phyloP scores from a whole-genome alignment of 2,329 filamentous ascomycete genomes.

The Fusarium lateritium region DNA sequence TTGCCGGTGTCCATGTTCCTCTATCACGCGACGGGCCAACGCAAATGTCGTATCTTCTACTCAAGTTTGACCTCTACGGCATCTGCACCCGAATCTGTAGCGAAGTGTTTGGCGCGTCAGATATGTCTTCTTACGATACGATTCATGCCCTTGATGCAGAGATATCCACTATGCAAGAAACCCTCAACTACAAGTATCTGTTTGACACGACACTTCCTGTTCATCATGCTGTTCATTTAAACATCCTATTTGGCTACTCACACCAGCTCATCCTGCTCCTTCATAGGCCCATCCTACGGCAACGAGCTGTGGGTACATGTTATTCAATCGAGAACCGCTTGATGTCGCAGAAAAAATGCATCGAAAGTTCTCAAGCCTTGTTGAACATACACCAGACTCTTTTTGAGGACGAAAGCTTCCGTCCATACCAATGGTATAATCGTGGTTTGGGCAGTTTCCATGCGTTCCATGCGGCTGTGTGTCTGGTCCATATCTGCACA shows the following conservation, averaged over 20 bases:
- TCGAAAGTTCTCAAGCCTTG: slow-evolving; percentile 1
- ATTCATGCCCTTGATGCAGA: slow-evolving; percentile 5
- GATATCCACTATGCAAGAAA: slow-evolving; percentile 3
- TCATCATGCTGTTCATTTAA: slow-evolving; percentile 26
- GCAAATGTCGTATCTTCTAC: slow-evolving; percentile 6
- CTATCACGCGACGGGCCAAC: background rate
- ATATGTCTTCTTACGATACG: background rate
- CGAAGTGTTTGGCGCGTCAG: background rate
- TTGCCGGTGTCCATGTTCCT: background rate
- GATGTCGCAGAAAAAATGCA: background rate
- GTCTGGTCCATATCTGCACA: slow-evolving; percentile 16
- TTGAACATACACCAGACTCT: background rate
- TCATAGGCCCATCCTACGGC: slow-evolving; percentile 19
- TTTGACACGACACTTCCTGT: slow-evolving; percentile 7
- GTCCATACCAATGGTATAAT: slow-evolving; percentile 36
- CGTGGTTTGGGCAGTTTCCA: slow-evolving; percentile 29
- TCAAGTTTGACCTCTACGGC: slow-evolving; percentile 8
- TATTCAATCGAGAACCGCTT: background rate
- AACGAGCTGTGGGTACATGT: background rate
- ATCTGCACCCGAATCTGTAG: slow-evolving; percentile 2
- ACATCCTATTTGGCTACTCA: slow-evolving; percentile 33
- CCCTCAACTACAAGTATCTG: slow-evolving; percentile 5
- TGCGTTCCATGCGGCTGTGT: slow-evolving; percentile 28
- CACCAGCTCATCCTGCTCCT: slow-evolving; percentile 32
- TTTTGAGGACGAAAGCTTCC: slow-evolving; percentile 9